Percentiles rank a stretch among this genome's conserved stretches.
Evolutionary conservation across 2,329 filamentous ascomycete species (phyloP).

Genomic region (Aspergillus costaricaensis): DNA sequence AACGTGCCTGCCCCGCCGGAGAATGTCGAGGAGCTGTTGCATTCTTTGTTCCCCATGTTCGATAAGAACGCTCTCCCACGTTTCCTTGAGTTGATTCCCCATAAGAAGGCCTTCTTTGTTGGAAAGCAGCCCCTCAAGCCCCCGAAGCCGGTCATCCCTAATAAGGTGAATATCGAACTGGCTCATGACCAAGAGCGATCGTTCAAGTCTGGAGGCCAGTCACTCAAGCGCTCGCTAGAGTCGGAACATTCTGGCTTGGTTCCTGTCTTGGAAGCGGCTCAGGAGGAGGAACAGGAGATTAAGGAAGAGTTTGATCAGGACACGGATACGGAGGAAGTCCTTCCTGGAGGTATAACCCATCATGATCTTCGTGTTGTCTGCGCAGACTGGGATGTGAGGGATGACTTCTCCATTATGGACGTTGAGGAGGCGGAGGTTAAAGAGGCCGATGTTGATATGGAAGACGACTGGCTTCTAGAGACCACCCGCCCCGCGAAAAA

Average conservation of each 20-base stretch:
- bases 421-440: constrained; percentile 25
- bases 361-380: constrained; percentile 83
- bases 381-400: constrained; percentile 76
- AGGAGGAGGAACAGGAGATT: constrained; percentile 54
- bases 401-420: constrained; percentile 50
- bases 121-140: constrained; percentile 77
- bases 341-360: constrained; percentile 69
- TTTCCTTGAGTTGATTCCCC: constrained; percentile 80
- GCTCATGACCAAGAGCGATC: constrained; percentile 81
- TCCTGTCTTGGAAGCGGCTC: constrained; percentile 45
- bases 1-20: constrained; percentile 69
- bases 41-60: constrained; percentile 79
- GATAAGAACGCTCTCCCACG: constrained; percentile 72
- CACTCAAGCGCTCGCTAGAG: constrained; percentile 52
- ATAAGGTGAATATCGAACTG: constrained; percentile 85
- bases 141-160: constrained; percentile 79
- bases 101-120: constrained; percentile 74
- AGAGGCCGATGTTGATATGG: constrained; percentile 25
- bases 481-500: constrained; percentile 63
- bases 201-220: constrained; percentile 73
- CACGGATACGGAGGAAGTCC: constrained; percentile 63
- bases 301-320: constrained; percentile 55
- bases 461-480: constrained; percentile 53
- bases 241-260: constrained; percentile 61
- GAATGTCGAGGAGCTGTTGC: constrained; percentile 73